phyloP scores from a whole-genome alignment of 2,329 filamentous ascomycete species.

The Fusarium foetens region DNA sequence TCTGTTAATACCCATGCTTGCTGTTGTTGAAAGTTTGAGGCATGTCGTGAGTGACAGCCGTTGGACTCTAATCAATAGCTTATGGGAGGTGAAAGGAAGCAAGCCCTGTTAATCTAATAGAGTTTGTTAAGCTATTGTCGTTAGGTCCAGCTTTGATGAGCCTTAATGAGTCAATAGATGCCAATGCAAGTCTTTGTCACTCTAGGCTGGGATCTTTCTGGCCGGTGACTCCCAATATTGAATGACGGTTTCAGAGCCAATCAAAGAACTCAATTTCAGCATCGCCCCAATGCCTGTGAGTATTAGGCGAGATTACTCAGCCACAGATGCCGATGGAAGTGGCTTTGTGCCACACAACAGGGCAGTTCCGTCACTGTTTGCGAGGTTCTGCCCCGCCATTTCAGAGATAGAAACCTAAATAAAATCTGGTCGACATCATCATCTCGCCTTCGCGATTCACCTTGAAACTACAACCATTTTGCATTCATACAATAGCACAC shows the following conservation, averaged over 20 bases:
- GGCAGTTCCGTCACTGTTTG: conserved; percentile 20
- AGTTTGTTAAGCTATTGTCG: background rate
- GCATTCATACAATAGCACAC: background rate
- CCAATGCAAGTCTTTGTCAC: background rate
- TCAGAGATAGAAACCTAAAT: conserved; percentile 23
- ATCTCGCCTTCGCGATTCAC: conserved; percentile 8
- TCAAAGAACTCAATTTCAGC: conserved; percentile 11
- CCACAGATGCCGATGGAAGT: conserved; percentile 13
- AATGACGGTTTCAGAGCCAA: conserved; percentile 7
- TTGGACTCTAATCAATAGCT: background rate
- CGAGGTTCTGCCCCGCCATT: conserved; percentile 42
- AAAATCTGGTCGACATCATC: conserved; percentile 44
- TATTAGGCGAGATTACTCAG: conserved; percentile 33
- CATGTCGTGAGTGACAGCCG: background rate
- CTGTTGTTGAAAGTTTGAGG: background rate
- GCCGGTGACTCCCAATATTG: conserved; percentile 27
- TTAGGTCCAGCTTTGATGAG: conserved; percentile 5
- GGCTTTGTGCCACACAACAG: conserved; percentile 17
- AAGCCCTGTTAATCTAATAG: background rate
- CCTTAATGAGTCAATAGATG: conserved; percentile 10
- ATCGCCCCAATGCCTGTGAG: background rate
- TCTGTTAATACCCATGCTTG: background rate
- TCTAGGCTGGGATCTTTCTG: background rate
- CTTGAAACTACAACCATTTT: background rate
- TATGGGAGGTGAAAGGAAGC: background rate